These are phyloP conservation scores for Echinosophora koreensis DNA, from an alignment of 306 rosid species.

Conservation along the genomic window DNA sequence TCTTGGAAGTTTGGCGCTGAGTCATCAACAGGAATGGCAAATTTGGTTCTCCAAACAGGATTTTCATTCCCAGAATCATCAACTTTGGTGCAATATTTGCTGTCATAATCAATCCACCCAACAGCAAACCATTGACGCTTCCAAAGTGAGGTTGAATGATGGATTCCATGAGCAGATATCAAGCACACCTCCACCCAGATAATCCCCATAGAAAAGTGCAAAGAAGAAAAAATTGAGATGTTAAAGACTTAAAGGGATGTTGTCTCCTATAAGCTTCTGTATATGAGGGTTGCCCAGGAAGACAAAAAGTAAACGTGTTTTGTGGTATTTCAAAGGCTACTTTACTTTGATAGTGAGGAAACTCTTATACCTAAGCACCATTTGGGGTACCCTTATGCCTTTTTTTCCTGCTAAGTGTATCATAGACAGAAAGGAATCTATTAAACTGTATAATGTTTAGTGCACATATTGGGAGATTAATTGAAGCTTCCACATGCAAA, in stretches of 20 bases:
- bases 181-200: conserved; percentile 79
- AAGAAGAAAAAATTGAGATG: conserved; percentile 43
- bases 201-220: conserved; percentile 64
- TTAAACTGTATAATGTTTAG: not conserved
- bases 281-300: conserved; percentile 41
- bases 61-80: conserved; percentile 76
- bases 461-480: not conserved
- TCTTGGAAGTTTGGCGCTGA: conserved; percentile 56
- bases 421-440: conserved; percentile 54
- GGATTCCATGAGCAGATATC: conserved; percentile 80
- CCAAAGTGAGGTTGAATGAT: conserved; percentile 69
- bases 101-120: conserved; percentile 79
- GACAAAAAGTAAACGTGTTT: conserved; percentile 34
- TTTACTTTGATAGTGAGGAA: conserved; percentile 55
- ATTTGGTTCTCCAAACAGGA: conserved; percentile 87
- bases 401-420: conserved; percentile 48
- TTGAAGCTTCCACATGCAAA: not conserved
- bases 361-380: conserved; percentile 50
- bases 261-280: conserved; percentile 45
- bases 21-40: conserved; percentile 65
- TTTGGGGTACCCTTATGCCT: conserved; percentile 49
- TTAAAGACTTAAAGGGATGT: conserved; percentile 31
- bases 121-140: conserved; percentile 91
- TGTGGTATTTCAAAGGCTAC: conserved; percentile 57
- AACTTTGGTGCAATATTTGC: conserved; percentile 84